Evolutionary conservation across 139 green algal genomes (phyloP), one percentile per base, ranked within the genome.

Genomic region (Chlorella vulgaris): DNA sequence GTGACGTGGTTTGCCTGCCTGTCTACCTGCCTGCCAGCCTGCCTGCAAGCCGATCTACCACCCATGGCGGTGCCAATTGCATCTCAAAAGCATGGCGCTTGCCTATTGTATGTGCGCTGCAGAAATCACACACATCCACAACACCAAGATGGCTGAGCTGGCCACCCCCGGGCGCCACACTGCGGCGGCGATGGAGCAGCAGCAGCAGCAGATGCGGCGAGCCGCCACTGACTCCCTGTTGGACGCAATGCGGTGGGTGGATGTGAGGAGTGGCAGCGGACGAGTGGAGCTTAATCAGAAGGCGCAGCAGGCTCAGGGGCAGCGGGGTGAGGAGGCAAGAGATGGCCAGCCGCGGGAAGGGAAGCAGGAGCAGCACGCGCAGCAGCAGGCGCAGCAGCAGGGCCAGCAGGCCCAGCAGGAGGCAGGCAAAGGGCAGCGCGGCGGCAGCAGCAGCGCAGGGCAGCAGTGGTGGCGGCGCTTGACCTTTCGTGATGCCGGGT

Each of bases 111-210:
- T n/a, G n/a, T n/a, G n/a, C n/a, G n/a, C n/a, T 78, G 71, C 73
- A 79, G 73, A 24, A 10, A 51, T 79, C 7, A 36, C 51, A 22
- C 73, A 79, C 73, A 95, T 99, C 58, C 92, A 98, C 87, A 81
- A 84, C 33, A 63, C 91, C 61, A 98, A 98, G 87, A 92, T 89
- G 66, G 62, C 69, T n/a, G 95, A 98, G 86, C 90, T 97, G 71
- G 83, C 50, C 1, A 26, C 24, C 22, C 51, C 76, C 29, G 58
- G 68, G 66, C 51, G 67, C 28, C 73, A 79, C 53, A 35, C 53
- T 0, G 73, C 73, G 0, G 53, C 73, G 2, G 28, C 73, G 0
- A 22, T 36, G 7, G 73, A 69, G 73, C 19, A n/a, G 2, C 43
- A n/a, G 26, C 31, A 51, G 65, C 36, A 61, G 78, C 36, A 58